phyloP scores from a whole-genome alignment of 306 rosid genomes.

The Lathyrus aphaca region DNA sequence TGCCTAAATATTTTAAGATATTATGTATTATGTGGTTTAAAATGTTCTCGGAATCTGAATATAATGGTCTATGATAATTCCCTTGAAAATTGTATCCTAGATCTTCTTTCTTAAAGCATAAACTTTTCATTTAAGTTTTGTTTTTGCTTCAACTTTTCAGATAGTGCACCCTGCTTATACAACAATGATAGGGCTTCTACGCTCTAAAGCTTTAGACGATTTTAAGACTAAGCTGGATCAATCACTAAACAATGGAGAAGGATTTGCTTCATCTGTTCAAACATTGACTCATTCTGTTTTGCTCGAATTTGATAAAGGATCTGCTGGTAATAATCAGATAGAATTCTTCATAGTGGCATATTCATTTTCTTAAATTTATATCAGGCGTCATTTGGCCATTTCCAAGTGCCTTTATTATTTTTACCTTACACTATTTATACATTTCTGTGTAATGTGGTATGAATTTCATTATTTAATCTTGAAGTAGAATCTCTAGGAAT shows the following conservation, averaged over 20 bases:
- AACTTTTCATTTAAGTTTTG: not conserved
- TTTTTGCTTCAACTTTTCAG: conserved; percentile 55
- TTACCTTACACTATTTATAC: not conserved
- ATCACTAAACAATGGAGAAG: conserved; percentile 75
- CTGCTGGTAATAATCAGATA: conserved; percentile 60
- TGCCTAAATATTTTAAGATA: not conserved
- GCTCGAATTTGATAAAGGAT: conserved; percentile 67
- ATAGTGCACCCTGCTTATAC: conserved; percentile 67
- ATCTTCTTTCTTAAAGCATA: not conserved
- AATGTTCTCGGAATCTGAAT: not conserved
- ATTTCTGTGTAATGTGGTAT: not conserved
- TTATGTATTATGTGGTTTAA: not conserved
- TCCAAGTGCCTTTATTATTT: conserved; percentile 2
- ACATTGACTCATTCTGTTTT: conserved; percentile 48
- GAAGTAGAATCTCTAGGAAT: conserved; percentile 3
- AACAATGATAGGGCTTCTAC: conserved; percentile 70
- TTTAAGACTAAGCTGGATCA: conserved; percentile 67
- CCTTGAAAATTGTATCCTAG: not conserved
- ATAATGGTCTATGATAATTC: not conserved
- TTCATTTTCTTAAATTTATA: conserved; percentile 32
- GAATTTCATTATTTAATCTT: conserved; percentile 27
- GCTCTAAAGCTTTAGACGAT: conserved; percentile 56
- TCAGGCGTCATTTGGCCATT: conserved; percentile 16
- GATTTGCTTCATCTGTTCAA: conserved; percentile 65
- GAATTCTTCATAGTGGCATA: conserved; percentile 18